Conservation (phyloP, 306 rosid genomes). For the Quercus agrifolia region DNA sequence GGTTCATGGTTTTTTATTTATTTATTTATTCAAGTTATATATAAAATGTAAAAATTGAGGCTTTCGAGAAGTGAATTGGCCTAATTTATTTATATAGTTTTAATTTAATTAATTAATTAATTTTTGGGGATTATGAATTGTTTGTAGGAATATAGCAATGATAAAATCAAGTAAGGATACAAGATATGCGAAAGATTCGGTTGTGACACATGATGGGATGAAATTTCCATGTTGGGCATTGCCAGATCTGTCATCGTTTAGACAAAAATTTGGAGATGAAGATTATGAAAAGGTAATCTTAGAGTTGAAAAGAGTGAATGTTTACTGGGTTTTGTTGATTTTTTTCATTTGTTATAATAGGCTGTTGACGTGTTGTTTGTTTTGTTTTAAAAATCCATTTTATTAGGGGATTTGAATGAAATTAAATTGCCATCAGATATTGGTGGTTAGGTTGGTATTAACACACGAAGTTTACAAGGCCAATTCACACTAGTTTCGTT, state of each 20-base stretch:
- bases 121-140: neutral
- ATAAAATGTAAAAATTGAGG: neutral
- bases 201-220: constrained; percentile 78
- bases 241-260: constrained; percentile 62
- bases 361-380: neutral
- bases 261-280: constrained; percentile 52
- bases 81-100: neutral
- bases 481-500: too few species aligned
- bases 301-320: neutral
- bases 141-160: constrained; percentile 68
- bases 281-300: constrained; percentile 60
- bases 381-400: neutral
- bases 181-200: constrained; percentile 69
- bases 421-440: neutral
- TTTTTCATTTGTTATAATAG: too few species aligned
- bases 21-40: neutral
- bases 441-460: neutral
- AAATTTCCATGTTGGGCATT: constrained; percentile 85
- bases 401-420: neutral
- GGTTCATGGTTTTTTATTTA: neutral
- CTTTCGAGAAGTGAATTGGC: neutral
- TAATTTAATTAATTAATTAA: neutral
- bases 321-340: neutral
- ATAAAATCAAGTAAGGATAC: constrained; percentile 81
- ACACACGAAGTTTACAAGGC: neutral